These are phyloP conservation scores for Tylopilus sp. DNA, from an alignment of 1,284 basidiomycete species.

Conservation along the genomic window DNA sequence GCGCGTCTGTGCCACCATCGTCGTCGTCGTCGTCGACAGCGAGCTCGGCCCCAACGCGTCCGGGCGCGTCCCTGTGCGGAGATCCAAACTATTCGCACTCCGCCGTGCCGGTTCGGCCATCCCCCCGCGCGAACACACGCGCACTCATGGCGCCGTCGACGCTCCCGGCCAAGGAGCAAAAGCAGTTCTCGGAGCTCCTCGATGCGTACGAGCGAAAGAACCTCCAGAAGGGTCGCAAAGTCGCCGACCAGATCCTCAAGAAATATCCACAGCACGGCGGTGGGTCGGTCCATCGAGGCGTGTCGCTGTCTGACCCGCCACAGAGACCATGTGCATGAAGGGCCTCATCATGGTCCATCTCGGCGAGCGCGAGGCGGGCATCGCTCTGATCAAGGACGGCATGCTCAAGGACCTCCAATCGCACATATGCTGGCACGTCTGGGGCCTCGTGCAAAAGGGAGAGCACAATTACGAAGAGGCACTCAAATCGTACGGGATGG, in stretches of 20 bases:
- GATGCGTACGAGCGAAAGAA: constrained; percentile 88
- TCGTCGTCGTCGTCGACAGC: constrained; percentile 33
- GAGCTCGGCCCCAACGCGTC: constrained; percentile 12
- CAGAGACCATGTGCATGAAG: constrained; percentile 94
- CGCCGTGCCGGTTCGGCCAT: constrained; percentile 1
- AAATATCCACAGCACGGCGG: constrained; percentile 96
- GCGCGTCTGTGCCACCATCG: constrained; percentile 73
- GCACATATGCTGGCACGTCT: constrained; percentile 99
- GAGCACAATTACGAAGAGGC: constrained; percentile 91
- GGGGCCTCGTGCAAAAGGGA: constrained; percentile 89
- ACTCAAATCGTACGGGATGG: constrained; percentile 81
- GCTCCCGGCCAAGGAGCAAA: constrained; percentile 81
- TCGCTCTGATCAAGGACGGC: constrained; percentile 86
- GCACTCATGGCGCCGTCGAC: constrained; percentile 23
- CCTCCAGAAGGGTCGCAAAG: constrained; percentile 88
- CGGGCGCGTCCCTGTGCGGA: constrained; percentile 11
- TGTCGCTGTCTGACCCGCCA: constrained; percentile 13
- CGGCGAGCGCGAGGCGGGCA: constrained; percentile 81
- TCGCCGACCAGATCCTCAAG: constrained; percentile 92
- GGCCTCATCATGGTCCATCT: constrained; percentile 85
- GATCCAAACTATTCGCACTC: neutral
- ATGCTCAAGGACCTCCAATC: constrained; percentile 86
- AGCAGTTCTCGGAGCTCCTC: constrained; percentile 88
- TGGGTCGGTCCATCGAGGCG: constrained; percentile 40
- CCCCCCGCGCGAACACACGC: too few species aligned